phyloP scores from a whole-genome alignment of 2,329 filamentous ascomycete species.

The Dryadomyces quercivorus region DNA sequence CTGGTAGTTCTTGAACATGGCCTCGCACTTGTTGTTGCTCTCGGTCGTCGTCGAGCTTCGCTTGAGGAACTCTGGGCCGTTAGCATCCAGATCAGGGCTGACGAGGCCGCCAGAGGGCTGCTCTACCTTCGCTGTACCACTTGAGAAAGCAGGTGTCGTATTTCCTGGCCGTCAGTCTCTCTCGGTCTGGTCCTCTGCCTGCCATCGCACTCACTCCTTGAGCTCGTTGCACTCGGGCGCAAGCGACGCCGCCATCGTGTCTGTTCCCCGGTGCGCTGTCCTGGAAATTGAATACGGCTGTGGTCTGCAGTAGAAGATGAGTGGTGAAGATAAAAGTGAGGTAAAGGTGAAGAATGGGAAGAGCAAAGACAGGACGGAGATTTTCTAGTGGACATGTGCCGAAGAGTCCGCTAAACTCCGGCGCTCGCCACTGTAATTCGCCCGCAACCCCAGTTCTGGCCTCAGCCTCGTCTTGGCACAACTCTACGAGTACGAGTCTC shows the following conservation, averaged over 20 bases:
- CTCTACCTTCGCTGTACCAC: conserved; percentile 99
- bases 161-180: conserved; percentile 41
- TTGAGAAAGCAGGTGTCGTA: conserved; percentile 98
- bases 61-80: conserved; percentile 65
- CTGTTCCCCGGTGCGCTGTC: background rate
- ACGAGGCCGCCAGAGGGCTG: too few relatives aligned
- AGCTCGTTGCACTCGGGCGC: conserved; percentile 90
- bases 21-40: conserved; percentile 59
- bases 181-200: background rate
- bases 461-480: background rate
- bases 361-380: too few relatives aligned
- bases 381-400: background rate
- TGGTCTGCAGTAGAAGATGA: background rate
- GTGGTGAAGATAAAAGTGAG: background rate
- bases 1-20: conserved; percentile 80
- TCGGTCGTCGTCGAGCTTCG: conserved; percentile 67
- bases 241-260: conserved; percentile 77
- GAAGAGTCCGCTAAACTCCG: background rate
- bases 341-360: too few relatives aligned
- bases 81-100: conserved; percentile 18
- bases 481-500: too few relatives aligned
- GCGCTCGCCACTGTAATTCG: background rate
- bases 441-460: background rate
- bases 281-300: too few relatives aligned
- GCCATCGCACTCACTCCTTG: conserved; percentile 60